Evolutionary conservation across 768 basidiomycete genomes (phyloP).

Genomic region (Kwoniella botswanensis): DNA sequence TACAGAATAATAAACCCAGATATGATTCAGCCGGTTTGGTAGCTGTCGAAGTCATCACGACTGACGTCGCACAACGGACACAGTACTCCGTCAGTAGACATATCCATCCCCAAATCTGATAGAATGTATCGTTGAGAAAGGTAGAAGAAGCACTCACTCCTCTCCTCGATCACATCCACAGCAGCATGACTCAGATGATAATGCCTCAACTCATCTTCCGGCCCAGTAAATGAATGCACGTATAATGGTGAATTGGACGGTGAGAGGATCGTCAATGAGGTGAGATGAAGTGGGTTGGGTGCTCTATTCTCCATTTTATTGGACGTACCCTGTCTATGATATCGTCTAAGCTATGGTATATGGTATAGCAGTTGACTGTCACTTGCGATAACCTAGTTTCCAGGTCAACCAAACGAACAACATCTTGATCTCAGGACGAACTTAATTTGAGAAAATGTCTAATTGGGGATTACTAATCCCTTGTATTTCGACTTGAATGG

Average conservation of each 20-base stretch:
- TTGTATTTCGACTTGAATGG: no score
- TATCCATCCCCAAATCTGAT: slow-evolving; percentile 4
- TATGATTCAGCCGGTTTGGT: slow-evolving; percentile 53
- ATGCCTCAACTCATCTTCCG: slow-evolving; percentile 53
- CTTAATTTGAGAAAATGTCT: no score
- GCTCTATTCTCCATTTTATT: slow-evolving; percentile 14
- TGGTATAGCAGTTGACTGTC: no score
- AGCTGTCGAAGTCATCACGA: slow-evolving; percentile 50
- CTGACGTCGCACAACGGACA: slow-evolving; percentile 11
- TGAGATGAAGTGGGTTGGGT: slow-evolving; percentile 51
- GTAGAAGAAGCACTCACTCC: slow-evolving; percentile 41
- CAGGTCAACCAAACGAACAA: no score
- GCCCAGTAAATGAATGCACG: slow-evolving; percentile 53
- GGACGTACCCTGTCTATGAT: background rate
- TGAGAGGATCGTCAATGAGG: slow-evolving; percentile 53
- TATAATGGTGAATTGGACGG: slow-evolving; percentile 51
- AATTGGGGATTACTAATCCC: no score
- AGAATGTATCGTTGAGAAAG: background rate
- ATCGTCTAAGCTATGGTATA: no score
- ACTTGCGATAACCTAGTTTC: no score
- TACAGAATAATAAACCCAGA: slow-evolving; percentile 55
- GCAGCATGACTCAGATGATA: slow-evolving; percentile 55
- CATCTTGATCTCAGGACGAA: no score
- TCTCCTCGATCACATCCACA: slow-evolving; percentile 56
- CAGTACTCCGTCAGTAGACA: background rate